phyloP scores from a whole-genome alignment of 2,329 filamentous ascomycete genomes.

The Hypoxylon sp. region DNA sequence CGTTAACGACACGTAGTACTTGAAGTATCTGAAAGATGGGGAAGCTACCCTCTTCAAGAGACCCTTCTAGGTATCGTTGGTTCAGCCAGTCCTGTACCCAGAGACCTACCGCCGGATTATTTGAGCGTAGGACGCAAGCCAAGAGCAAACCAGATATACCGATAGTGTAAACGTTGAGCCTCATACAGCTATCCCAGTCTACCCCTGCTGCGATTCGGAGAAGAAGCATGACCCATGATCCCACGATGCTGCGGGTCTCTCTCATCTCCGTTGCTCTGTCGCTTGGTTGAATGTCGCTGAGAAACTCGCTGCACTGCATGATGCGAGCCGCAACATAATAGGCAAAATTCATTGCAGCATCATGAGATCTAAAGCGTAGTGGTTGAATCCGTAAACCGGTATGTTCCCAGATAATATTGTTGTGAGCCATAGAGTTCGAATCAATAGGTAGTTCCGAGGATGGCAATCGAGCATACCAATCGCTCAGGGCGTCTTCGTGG shows the following conservation, averaged over 20 bases:
- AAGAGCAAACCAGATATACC: slow-evolving; percentile 53
- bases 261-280: not conserved
- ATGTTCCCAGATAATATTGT: not conserved
- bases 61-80: slow-evolving; percentile 11
- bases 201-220: slow-evolving; percentile 46
- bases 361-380: slow-evolving; percentile 32
- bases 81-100: slow-evolving; percentile 18
- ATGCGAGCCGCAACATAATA: slow-evolving; percentile 40
- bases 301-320: slow-evolving; percentile 29
- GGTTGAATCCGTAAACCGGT: slow-evolving; percentile 16
- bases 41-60: slow-evolving; percentile 27
- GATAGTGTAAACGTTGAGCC: slow-evolving; percentile 45
- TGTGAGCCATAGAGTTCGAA: not conserved
- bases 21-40: slow-evolving; percentile 16
- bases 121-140: slow-evolving; percentile 16
- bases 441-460: slow-evolving; percentile 11
- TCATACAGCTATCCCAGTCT: slow-evolving; percentile 46
- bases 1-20: slow-evolving; percentile 18
- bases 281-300: slow-evolving; percentile 1
- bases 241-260: not conserved
- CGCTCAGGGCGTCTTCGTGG: not conserved
- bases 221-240: slow-evolving; percentile 44
- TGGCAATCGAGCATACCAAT: slow-evolving; percentile 1
- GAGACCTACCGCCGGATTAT: slow-evolving; percentile 1
- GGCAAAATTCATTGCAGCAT: slow-evolving; percentile 39